Conservation (phyloP, 2,329 filamentous ascomycete genomes). For the Trichoderma citrinoviride region DNA sequence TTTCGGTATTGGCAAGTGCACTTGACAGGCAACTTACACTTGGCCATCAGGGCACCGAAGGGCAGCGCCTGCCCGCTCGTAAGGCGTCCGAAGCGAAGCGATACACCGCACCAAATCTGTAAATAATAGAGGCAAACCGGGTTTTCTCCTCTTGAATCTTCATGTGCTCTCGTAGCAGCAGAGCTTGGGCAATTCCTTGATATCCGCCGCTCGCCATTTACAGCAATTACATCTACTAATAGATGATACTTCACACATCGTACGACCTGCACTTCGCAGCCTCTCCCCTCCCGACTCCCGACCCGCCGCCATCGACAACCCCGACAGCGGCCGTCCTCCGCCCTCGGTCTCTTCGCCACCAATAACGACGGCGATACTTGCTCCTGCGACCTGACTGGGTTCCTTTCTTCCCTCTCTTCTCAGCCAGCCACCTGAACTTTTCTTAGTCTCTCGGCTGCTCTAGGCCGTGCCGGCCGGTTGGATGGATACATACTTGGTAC, state of each 20-base stretch:
- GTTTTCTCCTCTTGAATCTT: no score
- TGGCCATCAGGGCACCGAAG: background rate
- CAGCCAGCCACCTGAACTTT: background rate
- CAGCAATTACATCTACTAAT: no score
- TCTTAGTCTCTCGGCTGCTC: background rate
- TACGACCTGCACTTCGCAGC: no score
- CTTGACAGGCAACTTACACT: background rate
- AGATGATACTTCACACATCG: no score
- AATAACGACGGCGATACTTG: background rate
- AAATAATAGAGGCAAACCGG: no score
- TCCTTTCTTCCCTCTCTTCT: no score
- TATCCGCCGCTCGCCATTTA: no score
- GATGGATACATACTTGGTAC: background rate
- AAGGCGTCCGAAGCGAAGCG: background rate
- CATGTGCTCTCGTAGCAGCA: no score
- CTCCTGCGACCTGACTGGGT: background rate
- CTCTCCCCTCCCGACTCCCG: no score
- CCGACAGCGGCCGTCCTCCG: no score
- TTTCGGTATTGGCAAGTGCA: background rate
- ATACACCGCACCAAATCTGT: background rate
- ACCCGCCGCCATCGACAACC: no score
- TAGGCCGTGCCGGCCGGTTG: slow-evolving; percentile 8
- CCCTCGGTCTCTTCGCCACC: background rate
- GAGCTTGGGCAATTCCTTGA: no score
- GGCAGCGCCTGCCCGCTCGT: background rate